Conservation (phyloP, 2,329 filamentous ascomycete species). For the Phaeomoniella chlamydospora region DNA sequence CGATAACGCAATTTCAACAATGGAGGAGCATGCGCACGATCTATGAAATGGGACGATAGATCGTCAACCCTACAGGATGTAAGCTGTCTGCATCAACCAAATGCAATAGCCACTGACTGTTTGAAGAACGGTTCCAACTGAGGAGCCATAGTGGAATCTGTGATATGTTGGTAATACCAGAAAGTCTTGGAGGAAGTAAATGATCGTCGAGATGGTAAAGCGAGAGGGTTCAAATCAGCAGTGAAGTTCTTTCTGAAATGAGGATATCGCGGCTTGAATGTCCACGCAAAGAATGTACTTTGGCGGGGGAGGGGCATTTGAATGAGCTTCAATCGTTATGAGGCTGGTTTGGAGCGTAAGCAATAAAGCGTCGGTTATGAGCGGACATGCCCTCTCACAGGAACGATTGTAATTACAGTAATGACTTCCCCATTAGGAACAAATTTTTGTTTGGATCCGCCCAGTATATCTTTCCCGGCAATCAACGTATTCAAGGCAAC, state of each 20-base stretch:
- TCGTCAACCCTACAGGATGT: slow-evolving; percentile 48
- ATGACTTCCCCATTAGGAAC: no score
- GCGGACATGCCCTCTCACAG: no score
- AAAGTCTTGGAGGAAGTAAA: background rate
- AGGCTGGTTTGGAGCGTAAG: slow-evolving; percentile 1
- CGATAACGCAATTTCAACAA: no score
- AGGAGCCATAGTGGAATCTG: slow-evolving; percentile 61
- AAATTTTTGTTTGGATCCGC: no score
- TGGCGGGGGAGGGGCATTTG: background rate
- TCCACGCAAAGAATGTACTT: slow-evolving; percentile 3
- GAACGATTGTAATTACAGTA: no score
- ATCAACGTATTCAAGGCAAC: no score
- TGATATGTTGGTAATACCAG: slow-evolving; percentile 29
- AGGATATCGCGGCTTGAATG: background rate
- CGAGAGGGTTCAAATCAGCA: background rate
- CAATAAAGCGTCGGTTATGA: no score
- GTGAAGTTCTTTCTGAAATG: background rate
- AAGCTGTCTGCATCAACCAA: background rate
- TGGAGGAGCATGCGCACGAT: no score
- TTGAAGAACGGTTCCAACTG: slow-evolving; percentile 86
- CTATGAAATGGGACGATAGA: slow-evolving; percentile 69
- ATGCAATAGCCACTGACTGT: slow-evolving; percentile 35
- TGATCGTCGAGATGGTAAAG: background rate
- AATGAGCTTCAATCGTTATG: background rate
- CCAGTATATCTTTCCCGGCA: no score